Evolutionary conservation across 331 rosid species (phyloP).

Genomic region (Phaseolus coccineus): DNA sequence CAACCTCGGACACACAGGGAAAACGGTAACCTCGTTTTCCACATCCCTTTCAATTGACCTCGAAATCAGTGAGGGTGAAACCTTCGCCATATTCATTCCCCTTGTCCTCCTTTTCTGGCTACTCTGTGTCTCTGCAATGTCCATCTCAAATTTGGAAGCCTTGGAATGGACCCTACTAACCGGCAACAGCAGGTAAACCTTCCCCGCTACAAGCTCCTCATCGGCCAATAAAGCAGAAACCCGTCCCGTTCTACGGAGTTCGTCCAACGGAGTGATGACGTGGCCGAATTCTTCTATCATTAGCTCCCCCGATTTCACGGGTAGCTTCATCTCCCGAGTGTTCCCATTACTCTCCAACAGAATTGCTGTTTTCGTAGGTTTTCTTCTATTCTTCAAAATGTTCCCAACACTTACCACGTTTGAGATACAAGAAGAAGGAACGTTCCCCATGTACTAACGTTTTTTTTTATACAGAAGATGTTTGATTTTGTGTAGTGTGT

Average conservation of each 20-base stretch:
- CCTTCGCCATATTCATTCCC: conserved; percentile 48
- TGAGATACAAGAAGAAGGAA: conserved; percentile 33
- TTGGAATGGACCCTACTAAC: conserved; percentile 48
- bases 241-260: conserved; percentile 52
- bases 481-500: too few relatives aligned
- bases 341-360: conserved; percentile 56
- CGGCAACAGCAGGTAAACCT: conserved; percentile 58
- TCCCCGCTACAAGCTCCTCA: conserved; percentile 59
- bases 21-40: neutral
- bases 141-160: conserved; percentile 57
- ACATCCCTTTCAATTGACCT: conserved; percentile 15
- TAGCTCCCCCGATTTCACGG: conserved; percentile 61
- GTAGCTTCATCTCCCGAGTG: conserved; percentile 50
- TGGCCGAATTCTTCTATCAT: conserved; percentile 69
- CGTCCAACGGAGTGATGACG: conserved; percentile 56
- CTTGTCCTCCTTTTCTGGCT: neutral
- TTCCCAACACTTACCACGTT: neutral
- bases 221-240: conserved; percentile 61
- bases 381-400: neutral
- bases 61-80: conserved; percentile 46
- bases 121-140: conserved; percentile 33
- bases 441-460: conserved; percentile 55
- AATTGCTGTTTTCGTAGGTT: conserved; percentile 38
- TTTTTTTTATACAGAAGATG: too few relatives aligned
- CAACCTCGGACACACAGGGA: neutral